phyloP scores from a whole-genome alignment of 208 protist genomes.

The Acanthamoeba sp. region DNA sequence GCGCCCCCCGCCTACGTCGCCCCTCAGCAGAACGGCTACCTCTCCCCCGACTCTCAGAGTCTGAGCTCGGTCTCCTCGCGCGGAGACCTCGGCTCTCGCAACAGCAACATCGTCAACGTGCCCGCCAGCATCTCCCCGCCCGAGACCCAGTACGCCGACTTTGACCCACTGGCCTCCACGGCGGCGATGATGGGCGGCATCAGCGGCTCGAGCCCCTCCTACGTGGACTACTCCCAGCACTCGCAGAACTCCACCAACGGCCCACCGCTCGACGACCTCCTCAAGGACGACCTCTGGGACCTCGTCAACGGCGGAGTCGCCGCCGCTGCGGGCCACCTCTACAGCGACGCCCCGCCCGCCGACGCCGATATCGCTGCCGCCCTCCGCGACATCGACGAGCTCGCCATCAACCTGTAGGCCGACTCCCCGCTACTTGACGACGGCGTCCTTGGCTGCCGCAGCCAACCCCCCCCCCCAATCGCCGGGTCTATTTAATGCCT shows the following conservation, averaged over 20 bases:
- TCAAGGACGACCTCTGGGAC: conserved; percentile 53
- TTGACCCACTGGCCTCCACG: conserved; percentile 14
- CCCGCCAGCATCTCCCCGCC: not conserved
- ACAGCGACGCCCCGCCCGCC: not conserved
- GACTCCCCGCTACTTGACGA: not conserved
- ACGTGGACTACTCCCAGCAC: not conserved
- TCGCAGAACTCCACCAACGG: not conserved
- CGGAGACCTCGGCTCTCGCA: not conserved
- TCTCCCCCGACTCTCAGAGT: not conserved
- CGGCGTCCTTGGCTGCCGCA: not conserved
- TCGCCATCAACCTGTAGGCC: conserved; percentile 52
- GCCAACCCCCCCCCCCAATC: no score
- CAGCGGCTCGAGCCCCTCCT: not conserved
- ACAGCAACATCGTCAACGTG: not conserved
- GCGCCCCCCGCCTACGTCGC: not conserved
- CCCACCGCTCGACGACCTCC: conserved; percentile 32
- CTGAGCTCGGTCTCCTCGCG: no score
- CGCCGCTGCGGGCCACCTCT: not conserved
- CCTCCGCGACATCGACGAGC: conserved; percentile 55
- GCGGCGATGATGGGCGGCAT: not conserved
- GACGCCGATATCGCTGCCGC: conserved; percentile 53
- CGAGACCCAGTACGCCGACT: not conserved
- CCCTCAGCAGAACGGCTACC: not conserved
- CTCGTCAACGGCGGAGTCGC: conserved; percentile 48
- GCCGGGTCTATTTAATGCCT: no score